These are phyloP conservation scores for Ogataea paraovalis DNA, from an alignment of 805 yeast species.

Conservation along the genomic window DNA sequence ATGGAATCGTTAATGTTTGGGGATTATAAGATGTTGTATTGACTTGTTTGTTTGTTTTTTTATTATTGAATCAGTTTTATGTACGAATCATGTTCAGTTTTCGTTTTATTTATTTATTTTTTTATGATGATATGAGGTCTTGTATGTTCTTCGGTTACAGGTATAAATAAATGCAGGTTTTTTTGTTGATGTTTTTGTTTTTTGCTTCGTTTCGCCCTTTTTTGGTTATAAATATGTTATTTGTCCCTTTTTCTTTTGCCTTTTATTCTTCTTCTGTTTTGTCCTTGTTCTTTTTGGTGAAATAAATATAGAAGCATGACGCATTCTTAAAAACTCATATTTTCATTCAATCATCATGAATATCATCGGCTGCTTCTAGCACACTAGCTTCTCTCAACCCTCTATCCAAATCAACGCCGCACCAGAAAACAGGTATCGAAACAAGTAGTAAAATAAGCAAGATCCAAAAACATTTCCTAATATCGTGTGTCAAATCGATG, in stretches of 20 bases:
- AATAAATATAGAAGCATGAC: neutral
- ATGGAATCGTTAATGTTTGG: slow-evolving; percentile 67
- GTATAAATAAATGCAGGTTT: too few relatives aligned
- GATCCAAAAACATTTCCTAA: slow-evolving; percentile 68
- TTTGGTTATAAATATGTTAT: too few relatives aligned
- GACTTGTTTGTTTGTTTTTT: neutral
- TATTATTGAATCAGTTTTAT: neutral
- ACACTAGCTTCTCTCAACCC: slow-evolving; percentile 42
- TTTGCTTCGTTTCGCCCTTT: too few relatives aligned
- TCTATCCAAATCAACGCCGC: slow-evolving; percentile 52
- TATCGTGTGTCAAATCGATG: slow-evolving; percentile 69
- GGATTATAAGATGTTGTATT: slow-evolving; percentile 6
- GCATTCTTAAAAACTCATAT: too few relatives aligned
- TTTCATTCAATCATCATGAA: slow-evolving; percentile 14
- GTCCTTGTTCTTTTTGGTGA: too few relatives aligned
- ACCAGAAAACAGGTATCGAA: slow-evolving; percentile 53
- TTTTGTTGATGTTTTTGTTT: too few relatives aligned
- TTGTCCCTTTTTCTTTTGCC: too few relatives aligned
- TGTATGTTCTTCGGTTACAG: neutral
- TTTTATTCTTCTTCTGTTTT: too few relatives aligned
- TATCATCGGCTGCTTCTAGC: slow-evolving; percentile 23
- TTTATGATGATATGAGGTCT: neutral
- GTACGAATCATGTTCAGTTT: too few relatives aligned
- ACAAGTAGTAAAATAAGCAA: slow-evolving; percentile 48
- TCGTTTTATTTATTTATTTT: too few relatives aligned